Evolutionary conservation across 768 basidiomycete species (phyloP).

Genomic region (Holtermanniella nyarrowii): DNA sequence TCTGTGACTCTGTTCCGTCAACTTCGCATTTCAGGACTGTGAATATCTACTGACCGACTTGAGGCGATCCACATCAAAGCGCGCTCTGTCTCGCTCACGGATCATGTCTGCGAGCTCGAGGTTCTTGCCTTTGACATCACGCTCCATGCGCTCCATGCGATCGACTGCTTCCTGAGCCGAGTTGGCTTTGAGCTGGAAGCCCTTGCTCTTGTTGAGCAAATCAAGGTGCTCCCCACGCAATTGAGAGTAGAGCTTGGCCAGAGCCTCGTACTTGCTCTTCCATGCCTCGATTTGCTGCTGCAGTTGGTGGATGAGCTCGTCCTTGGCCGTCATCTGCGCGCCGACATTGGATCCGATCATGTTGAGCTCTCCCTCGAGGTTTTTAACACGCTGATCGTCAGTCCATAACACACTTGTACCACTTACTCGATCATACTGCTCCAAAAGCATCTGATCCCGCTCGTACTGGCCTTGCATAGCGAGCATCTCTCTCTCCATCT

Average conservation of each 20-base stretch:
- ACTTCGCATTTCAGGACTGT: not conserved
- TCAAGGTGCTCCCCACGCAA: constrained; percentile 94
- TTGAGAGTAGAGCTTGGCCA: constrained; percentile 97
- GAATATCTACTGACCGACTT: constrained; percentile 50
- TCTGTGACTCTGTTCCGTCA: constrained; percentile 58
- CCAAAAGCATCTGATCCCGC: constrained; percentile 90
- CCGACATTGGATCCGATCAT: constrained; percentile 65
- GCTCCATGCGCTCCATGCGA: constrained; percentile 97
- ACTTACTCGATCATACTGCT: constrained; percentile 89
- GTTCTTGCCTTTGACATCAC: constrained; percentile 97
- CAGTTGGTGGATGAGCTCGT: constrained; percentile 86
- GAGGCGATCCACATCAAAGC: constrained; percentile 88
- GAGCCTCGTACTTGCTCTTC: constrained; percentile 97
- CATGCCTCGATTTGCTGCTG: constrained; percentile 94
- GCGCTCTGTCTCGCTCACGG: constrained; percentile 85
- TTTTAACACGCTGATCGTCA: constrained; percentile 71
- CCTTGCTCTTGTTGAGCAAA: constrained; percentile 92
- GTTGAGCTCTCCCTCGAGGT: constrained; percentile 76
- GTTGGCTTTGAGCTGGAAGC: constrained; percentile 93
- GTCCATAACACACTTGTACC: not conserved
- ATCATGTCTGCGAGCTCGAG: constrained; percentile 98
- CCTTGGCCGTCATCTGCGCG: constrained; percentile 80
- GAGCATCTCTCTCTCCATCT: constrained; percentile 80
- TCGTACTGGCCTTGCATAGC: constrained; percentile 95
- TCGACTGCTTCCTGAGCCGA: constrained; percentile 97